phyloP scores from a whole-genome alignment of 495 filamentous ascomycete genomes.

The Sordaria brevicollis region DNA sequence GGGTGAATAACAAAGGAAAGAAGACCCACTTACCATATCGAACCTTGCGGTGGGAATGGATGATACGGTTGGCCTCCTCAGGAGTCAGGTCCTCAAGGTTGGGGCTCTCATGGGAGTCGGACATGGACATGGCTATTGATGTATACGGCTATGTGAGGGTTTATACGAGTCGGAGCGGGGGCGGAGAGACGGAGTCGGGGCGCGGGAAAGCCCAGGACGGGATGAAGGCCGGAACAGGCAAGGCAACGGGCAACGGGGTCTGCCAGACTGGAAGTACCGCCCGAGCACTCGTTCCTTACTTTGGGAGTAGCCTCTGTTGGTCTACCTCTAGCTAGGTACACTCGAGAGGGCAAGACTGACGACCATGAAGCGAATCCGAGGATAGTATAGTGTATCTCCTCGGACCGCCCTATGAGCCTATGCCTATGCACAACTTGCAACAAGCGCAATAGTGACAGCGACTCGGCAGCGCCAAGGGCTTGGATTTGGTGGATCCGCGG shows the following conservation, averaged over 20 bases:
- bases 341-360: neutral
- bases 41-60: slow-evolving; percentile 49
- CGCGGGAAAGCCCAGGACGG: neutral
- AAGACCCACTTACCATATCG: slow-evolving; percentile 40
- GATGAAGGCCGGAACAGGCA: neutral
- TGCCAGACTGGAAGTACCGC: neutral
- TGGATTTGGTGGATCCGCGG: neutral
- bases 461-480: neutral
- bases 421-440: no score
- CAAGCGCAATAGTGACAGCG: neutral
- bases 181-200: neutral
- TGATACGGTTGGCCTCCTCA: slow-evolving; percentile 48
- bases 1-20: neutral
- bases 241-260: neutral
- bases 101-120: slow-evolving; percentile 26
- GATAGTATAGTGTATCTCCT: neutral
- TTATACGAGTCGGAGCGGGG: neutral
- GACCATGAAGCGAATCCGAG: neutral
- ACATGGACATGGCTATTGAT: slow-evolving; percentile 10
- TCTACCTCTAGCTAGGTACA: no score
- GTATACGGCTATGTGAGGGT: neutral
- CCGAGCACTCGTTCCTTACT: neutral
- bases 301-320: neutral
- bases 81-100: slow-evolving; percentile 40
- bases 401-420: neutral